Evolutionary conservation across 2,329 filamentous ascomycete species (phyloP), one percentile per base, ranked within the genome.

Genomic region (Diaporthe sp.): DNA sequence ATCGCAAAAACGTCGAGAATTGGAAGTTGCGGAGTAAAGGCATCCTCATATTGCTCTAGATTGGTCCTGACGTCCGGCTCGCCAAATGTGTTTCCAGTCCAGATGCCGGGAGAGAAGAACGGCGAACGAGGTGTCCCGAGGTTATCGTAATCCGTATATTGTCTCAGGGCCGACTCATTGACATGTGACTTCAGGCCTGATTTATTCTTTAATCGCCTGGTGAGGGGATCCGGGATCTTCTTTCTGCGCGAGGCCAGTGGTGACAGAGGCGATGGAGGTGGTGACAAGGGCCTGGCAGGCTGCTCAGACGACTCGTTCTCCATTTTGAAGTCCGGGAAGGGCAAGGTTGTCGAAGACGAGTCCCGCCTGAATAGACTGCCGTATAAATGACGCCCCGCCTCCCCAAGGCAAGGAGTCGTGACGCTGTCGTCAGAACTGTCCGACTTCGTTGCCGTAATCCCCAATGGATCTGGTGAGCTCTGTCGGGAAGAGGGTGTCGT

Each of bases 121-220:
- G 75, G 62, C 17, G 55, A 74, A 19, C 65, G 72, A 15, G 72
- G 75, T 6, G 67, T 67, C 1, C 75, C 75, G 2, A 42, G 46
- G 2, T 46, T 60, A 22, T 76, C 75, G 22, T 76, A 76, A 28
- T 76, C 65, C 17, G 72, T 76, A 7, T 76, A 76, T 46, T 74
- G 55, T 8, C 75, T 60, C 17, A 76, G 39, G 3, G 49, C 31
- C 15, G 49, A 55, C 4, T 76, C 75, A 15, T 74, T 73, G 12
- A 74, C 31, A 13, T 74, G 55, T 31, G 70, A 44, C 37, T 70
- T 74, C 4, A 68, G 60, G 6, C 72, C 72, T 5, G 62, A 53
- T 17, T 60, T 71, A 19, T 37, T 57, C n/a, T 62, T 71, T 7
- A 71, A 25, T 1, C 72, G 72, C 25, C 49, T 55, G n/a, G 72